Evolutionary conservation across 306 rosid species (phyloP), one percentile per base, ranked within the genome.

Genomic region (peach (Prunus persica)): DNA sequence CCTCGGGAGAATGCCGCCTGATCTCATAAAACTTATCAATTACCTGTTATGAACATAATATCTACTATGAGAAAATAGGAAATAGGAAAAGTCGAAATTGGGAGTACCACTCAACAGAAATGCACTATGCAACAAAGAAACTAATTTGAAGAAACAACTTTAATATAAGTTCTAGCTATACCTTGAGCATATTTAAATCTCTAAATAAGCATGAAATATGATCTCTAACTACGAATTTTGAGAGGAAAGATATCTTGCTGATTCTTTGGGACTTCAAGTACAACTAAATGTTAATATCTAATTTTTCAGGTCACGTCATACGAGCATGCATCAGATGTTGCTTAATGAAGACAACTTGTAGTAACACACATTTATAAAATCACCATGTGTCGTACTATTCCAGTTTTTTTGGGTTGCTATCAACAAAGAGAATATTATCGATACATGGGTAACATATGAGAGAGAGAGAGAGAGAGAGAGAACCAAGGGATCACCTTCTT

Each of bases 1-100:
- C 88, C 77, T 84, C 70, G 12, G 67, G 50, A 69, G 90, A 84
- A 65, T 76, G 75, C 76, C 87, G 93, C 81, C 87, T 92, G 84
- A 95, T 89, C 87, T 89, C 90, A 71, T 88, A 85, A 85, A 95
- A 92, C 77, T 92, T 92, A 78, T 83, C 80, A 28, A 95, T 73
- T 24, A 90, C 92, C 98, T 95, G 91, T 60, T 22, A 80, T 27
- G 72, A 52, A 78, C 62, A 86, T 30, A 79, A 80, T 51, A 81
- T 63, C 27, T 46, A 43, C 67, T 55, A 70, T 27, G 76, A 64
- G 7, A 47, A 30, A 47, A 76, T 15, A 47, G 25, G 65, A 74
- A 41, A 60, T 6, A 13, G 27, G 32, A 56, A 61, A 74, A 74
- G 13, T 19, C 13, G 4, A 32, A 58, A 20, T 11, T 28, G 19